Evolutionary conservation across 2,329 filamentous ascomycete species (phyloP).

Genomic region (Aspergillus texensis): DNA sequence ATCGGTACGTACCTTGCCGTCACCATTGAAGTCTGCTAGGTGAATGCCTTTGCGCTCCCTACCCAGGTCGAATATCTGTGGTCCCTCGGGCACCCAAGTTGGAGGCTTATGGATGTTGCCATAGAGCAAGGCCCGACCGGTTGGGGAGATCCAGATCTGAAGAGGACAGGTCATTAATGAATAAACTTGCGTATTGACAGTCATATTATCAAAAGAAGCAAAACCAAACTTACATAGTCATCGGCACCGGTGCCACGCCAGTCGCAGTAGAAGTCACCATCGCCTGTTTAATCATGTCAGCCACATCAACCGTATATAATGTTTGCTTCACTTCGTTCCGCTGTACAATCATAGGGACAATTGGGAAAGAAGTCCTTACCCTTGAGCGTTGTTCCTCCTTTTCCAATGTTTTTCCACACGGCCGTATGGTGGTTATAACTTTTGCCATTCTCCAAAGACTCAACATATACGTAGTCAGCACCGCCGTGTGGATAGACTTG

Average conservation of each 20-base stretch:
- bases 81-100: background rate
- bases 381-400: constrained; percentile 1
- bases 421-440: background rate
- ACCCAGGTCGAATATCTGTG: background rate
- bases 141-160: background rate
- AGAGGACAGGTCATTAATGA: no score
- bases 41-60: constrained; percentile 19
- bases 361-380: background rate
- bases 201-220: background rate
- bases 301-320: background rate
- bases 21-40: constrained; percentile 45
- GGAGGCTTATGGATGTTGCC: background rate
- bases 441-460: background rate
- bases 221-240: background rate
- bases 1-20: constrained; percentile 13
- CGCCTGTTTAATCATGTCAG: background rate
- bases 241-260: constrained; percentile 1
- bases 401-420: constrained; percentile 4
- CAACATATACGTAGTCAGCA: background rate
- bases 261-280: constrained; percentile 5
- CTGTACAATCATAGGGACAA: background rate
- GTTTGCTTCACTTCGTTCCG: no score
- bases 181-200: no score
- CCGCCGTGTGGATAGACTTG: background rate
- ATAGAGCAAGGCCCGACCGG: background rate